Conservation (phyloP, 1,139 yeast genomes). For the Arxiozyma slooffiae region DNA sequence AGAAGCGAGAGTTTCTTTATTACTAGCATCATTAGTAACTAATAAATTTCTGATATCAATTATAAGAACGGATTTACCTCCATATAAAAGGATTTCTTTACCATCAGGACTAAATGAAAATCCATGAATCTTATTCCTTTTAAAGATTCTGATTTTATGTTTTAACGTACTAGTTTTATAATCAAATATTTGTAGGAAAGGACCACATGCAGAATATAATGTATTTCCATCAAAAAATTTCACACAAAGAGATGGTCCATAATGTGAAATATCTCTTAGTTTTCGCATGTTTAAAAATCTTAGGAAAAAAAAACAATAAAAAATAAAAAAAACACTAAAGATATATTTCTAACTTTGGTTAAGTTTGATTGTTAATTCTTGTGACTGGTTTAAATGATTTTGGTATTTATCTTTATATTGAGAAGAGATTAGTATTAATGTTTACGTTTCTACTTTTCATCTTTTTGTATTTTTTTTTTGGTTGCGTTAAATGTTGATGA, state of each 20-base stretch:
- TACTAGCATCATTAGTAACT: slow-evolving; percentile 13
- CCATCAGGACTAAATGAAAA: slow-evolving; percentile 37
- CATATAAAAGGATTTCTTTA: slow-evolving; percentile 44
- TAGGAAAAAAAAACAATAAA: not conserved
- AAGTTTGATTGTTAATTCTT: not conserved
- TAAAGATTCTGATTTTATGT: slow-evolving; percentile 42
- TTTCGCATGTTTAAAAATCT: slow-evolving; percentile 2
- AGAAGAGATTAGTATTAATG: not conserved
- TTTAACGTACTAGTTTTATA: slow-evolving; percentile 36
- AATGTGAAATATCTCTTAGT: slow-evolving; percentile 17
- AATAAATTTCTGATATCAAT: slow-evolving; percentile 31
- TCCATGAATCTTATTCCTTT: slow-evolving; percentile 71
- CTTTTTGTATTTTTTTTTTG: no score
- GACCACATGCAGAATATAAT: slow-evolving; percentile 69
- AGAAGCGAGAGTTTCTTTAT: slow-evolving; percentile 42
- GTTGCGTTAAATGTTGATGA: not conserved
- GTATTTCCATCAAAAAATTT: slow-evolving; percentile 32
- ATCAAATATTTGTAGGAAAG: slow-evolving; percentile 48
- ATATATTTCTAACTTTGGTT: no score
- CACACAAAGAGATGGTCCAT: slow-evolving; percentile 70
- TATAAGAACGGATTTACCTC: slow-evolving; percentile 58
- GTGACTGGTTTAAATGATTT: no score
- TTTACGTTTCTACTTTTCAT: no score
- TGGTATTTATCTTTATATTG: no score
- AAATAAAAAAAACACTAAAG: no score